Conservation (phyloP, 2,329 filamentous ascomycete genomes). For the Pestalotiopsis fici region DNA sequence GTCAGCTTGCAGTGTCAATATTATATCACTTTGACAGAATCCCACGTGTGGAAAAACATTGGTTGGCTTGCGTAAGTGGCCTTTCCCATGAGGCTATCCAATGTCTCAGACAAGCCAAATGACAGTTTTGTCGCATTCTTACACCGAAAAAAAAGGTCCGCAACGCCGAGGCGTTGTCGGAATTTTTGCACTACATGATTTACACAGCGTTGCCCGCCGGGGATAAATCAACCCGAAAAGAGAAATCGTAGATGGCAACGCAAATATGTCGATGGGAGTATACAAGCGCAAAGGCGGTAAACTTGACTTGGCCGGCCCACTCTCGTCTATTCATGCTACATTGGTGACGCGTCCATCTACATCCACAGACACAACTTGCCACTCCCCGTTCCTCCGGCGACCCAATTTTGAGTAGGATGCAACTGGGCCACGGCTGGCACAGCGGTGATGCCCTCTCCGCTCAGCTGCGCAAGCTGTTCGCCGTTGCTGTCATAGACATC, state of each 20-base stretch:
- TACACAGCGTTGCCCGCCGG: neutral
- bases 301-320: neutral
- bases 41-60: neutral
- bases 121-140: neutral
- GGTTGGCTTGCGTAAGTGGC: neutral
- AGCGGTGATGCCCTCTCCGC: constrained; percentile 87
- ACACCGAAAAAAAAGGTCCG: neutral
- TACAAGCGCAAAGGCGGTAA: neutral
- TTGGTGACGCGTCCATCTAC: constrained; percentile 37
- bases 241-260: neutral
- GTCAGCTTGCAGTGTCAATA: neutral
- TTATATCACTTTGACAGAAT: neutral
- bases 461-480: constrained; percentile 84
- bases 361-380: constrained; percentile 93
- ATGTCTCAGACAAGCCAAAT: neutral
- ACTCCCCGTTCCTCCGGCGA: constrained; percentile 86
- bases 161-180: neutral
- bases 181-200: neutral
- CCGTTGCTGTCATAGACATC: constrained; percentile 84
- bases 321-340: neutral
- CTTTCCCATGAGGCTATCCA: neutral
- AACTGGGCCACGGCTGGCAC: constrained; percentile 93
- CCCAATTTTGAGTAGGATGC: constrained; percentile 86
- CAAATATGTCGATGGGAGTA: neutral
- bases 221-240: neutral